phyloP scores from a whole-genome alignment of 2,329 filamentous ascomycete genomes.

The Fusarium nelsonii region DNA sequence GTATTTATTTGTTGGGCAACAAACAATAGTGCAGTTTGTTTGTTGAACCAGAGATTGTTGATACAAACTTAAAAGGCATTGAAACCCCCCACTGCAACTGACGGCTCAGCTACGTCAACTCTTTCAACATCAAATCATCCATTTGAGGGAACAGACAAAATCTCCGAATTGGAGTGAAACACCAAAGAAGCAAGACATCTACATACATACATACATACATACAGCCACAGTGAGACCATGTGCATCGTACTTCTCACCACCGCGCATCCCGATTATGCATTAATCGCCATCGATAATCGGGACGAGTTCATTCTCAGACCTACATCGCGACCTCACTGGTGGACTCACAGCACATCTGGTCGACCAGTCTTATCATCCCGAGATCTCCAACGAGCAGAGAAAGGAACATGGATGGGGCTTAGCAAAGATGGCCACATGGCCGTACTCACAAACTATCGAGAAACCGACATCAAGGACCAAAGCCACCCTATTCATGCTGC shows the following conservation, averaged over 20 bases:
- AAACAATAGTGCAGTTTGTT: neutral
- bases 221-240: conserved; percentile 61
- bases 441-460: conserved; percentile 75
- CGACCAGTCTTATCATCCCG: conserved; percentile 68
- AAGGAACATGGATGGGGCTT: conserved; percentile 75
- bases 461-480: conserved; percentile 63
- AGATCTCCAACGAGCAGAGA: conserved; percentile 71
- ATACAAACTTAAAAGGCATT: conserved; percentile 37
- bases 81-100: conserved; percentile 17
- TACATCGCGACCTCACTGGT: conserved; percentile 74
- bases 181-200: neutral
- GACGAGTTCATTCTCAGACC: conserved; percentile 78
- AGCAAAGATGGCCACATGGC: conserved; percentile 71
- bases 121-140: conserved; percentile 10
- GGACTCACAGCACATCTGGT: conserved; percentile 61
- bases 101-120: conserved; percentile 19
- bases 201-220: neutral
- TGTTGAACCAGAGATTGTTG: conserved; percentile 11
- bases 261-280: conserved; percentile 78
- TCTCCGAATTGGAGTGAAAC: conserved; percentile 5
- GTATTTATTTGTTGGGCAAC: conserved; percentile 11
- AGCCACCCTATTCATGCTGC: conserved; percentile 65
- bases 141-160: neutral
- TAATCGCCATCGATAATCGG: conserved; percentile 82
- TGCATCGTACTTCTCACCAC: conserved; percentile 84